Conservation (phyloP, 208 protist species). For the Leishmania braziliensis region DNA sequence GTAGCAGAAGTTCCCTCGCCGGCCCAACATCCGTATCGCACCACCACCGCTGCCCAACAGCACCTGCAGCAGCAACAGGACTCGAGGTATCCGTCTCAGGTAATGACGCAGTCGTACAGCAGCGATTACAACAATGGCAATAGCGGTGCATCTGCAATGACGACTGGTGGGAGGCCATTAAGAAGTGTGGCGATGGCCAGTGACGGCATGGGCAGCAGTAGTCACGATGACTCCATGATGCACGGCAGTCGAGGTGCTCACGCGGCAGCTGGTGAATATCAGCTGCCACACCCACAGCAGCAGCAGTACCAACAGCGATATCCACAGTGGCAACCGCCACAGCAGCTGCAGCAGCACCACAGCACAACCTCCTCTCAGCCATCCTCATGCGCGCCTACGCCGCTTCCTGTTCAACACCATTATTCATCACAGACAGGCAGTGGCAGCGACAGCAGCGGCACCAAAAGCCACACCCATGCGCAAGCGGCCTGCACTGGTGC, state of each 20-base stretch:
- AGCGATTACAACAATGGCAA: background rate
- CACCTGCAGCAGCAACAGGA: background rate
- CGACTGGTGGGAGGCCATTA: background rate
- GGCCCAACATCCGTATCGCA: background rate
- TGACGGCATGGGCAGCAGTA: background rate
- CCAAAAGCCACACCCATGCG: background rate
- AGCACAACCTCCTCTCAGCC: background rate
- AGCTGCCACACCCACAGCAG: background rate
- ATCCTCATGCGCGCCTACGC: background rate
- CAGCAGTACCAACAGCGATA: slow-evolving; percentile 2
- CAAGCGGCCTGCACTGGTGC: background rate
- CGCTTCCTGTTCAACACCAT: background rate
- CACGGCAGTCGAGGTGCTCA: slow-evolving; percentile 3
- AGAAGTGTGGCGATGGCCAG: background rate
- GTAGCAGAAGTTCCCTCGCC: background rate
- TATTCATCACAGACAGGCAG: background rate
- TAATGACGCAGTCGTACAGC: background rate
- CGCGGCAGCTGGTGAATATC: slow-evolving; percentile 1
- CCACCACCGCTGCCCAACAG: too few relatives aligned
- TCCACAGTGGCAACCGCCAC: background rate
- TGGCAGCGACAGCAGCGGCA: background rate
- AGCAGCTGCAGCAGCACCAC: slow-evolving; percentile 11
- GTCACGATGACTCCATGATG: slow-evolving; percentile 3
- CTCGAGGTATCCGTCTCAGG: background rate
- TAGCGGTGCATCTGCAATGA: background rate